Percentiles rank a stretch among this genome's conserved stretches.
Conservation (phyloP, 208 protist species). For the Leishmania martiniquensis region DNA sequence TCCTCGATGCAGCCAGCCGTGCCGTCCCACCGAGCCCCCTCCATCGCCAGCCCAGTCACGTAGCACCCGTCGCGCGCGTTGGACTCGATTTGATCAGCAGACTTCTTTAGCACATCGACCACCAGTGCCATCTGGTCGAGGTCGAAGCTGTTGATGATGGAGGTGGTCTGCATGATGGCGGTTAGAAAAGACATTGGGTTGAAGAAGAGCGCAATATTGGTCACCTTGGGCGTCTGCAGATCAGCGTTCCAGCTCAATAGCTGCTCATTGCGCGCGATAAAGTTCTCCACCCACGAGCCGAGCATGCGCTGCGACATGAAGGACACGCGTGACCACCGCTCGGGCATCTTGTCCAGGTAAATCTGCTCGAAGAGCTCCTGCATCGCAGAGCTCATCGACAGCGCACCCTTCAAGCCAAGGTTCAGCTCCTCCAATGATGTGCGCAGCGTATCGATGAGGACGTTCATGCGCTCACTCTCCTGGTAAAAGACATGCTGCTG, state of each 20-base stretch:
- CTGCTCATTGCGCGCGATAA: conserved; percentile 95
- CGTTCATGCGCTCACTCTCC: conserved; percentile 99
- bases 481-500: conserved; percentile 98
- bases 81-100: conserved; percentile 93
- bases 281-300: conserved; percentile 96
- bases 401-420: conserved; percentile 95
- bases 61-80: conserved; percentile 97
- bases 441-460: conserved; percentile 92
- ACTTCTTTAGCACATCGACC: conserved; percentile 97
- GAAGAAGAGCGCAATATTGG: conserved; percentile 97
- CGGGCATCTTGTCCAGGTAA: conserved; percentile 94
- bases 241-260: conserved; percentile 94
- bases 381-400: conserved; percentile 94
- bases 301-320: conserved; percentile 97
- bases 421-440: conserved; percentile 97
- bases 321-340: conserved; percentile 94
- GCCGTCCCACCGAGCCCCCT: conserved; percentile 98
- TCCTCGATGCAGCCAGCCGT: conserved; percentile 91
- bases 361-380: conserved; percentile 94
- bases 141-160: conserved; percentile 97
- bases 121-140: conserved; percentile 97
- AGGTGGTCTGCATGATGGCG: conserved; percentile 98
- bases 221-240: conserved; percentile 94
- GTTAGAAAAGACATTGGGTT: conserved; percentile 99
- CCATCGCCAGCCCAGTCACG: conserved; percentile 96